Base-by-base conservation (phyloP, 2,329 filamentous ascomycete species). In the Trichoderma afroharzianum region DNA sequence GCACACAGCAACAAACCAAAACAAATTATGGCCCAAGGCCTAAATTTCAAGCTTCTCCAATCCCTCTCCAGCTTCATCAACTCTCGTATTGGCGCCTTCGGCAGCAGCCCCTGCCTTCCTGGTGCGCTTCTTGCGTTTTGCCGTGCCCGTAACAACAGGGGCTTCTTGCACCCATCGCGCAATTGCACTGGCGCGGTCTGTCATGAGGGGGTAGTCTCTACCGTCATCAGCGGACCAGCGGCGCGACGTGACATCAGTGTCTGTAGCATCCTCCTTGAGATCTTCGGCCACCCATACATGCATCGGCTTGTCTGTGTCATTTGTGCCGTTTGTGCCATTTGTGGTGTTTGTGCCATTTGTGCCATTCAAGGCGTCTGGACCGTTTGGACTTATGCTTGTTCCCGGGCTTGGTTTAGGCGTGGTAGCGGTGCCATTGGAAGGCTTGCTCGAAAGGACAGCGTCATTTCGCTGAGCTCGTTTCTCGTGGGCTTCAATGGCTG, bases 131-230 rank as follows among this genome's bases (percentile, higher is more conserved):
- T 82, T 85, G 73, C 82, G 82, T 75, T 79, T 83, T 26, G 79
- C 75, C n/a, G 77, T 75, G 28, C 80, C 79, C 26, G 78, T 74
- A n/a, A 81, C 80, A 0, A 78, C 73, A 6, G 87, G 88, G 1
- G 88, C 89, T 71, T 91, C 85, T 63, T 82, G 81, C 26, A 95
- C 87, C 93, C 93, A 96, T 55, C 88, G 82, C 0, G 90, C 87
- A 71, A 95, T 88, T 21, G 88, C 87, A 62, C 89, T 86, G 0
- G 92, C 92, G 26, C 93, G 86, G 74, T 92, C 90, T 1, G 91
- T 93, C 21, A 87, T 85, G 74, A 93, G 89, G 3, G 89, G 88
- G 78, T 92, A 92, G 74, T 93, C 91, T 76, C 88, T 89, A 0
- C 86, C 88, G 72, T 91, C 88, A 67, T 92, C 90, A 70, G 88